A percentile compares a stretch with the other conserved stretches of the same genome.
phyloP scores from a whole-genome alignment of 2,329 filamentous ascomycete genomes.

The Fusarium penzigii region DNA sequence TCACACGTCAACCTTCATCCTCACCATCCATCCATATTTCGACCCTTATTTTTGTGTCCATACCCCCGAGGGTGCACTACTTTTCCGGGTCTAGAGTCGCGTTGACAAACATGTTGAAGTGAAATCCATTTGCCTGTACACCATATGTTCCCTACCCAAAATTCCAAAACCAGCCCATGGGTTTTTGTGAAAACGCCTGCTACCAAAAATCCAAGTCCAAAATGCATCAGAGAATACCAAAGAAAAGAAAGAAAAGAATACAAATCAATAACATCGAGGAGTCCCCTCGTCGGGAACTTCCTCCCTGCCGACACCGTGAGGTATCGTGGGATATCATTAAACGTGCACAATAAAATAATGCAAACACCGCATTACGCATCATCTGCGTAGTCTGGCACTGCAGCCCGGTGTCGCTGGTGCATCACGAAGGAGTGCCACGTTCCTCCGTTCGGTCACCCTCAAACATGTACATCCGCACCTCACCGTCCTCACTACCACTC shows the following conservation, averaged over 20 bases:
- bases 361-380: neutral
- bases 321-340: neutral
- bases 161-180: neutral
- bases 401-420: neutral
- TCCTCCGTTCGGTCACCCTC: conserved; percentile 53
- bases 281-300: neutral
- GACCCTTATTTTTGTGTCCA: neutral
- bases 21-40: neutral
- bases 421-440: conserved; percentile 51
- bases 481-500: conserved; percentile 90
- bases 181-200: neutral
- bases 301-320: neutral
- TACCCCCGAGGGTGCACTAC: neutral
- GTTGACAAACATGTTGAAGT: neutral
- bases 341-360: neutral
- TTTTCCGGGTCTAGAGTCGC: neutral
- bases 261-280: neutral
- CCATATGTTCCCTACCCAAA: neutral
- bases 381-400: neutral
- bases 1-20: neutral
- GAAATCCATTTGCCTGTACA: neutral
- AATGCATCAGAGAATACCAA: neutral
- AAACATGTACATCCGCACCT: conserved; percentile 83
- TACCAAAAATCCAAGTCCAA: neutral
- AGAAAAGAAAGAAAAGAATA: neutral